phyloP scores from a whole-genome alignment of 2,329 filamentous ascomycete species.

The Sphaceloma murrayae region DNA sequence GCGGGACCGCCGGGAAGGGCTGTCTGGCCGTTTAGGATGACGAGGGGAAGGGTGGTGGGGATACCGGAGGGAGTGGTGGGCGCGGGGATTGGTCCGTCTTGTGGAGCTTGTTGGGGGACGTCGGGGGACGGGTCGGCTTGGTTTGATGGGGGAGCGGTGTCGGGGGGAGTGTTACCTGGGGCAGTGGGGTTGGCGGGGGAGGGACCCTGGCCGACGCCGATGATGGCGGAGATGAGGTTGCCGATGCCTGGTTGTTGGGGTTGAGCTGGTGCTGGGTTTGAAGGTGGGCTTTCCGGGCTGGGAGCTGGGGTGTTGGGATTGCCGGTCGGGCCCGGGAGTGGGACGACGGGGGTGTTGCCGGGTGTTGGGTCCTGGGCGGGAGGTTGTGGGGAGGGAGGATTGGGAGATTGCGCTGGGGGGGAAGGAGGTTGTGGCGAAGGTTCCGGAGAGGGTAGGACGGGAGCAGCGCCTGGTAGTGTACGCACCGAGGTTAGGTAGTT shows the following conservation, averaged over 20 bases:
- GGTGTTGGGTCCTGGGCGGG: not conserved
- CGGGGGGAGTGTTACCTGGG: not conserved
- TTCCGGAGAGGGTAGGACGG: not conserved
- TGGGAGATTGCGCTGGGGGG: not conserved
- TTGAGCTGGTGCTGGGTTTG: not conserved
- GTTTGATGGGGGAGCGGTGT: no score
- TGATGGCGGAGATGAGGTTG: conserved; percentile 9
- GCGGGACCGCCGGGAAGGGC: conserved; percentile 2
- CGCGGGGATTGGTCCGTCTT: not conserved
- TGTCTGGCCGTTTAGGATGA: conserved; percentile 2
- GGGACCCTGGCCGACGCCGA: conserved; percentile 4
- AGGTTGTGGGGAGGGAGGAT: not conserved
- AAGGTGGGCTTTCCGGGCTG: not conserved
- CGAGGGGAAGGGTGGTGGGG: conserved; percentile 1
- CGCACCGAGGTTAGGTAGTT: conserved; percentile 3
- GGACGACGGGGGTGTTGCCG: conserved; percentile 4
- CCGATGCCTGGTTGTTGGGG: conserved; percentile 9
- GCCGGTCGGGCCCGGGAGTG: not conserved
- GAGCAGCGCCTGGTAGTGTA: conserved; percentile 6
- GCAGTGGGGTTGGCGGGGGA: not conserved
- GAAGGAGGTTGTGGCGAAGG: not conserved
- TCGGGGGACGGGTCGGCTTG: no score
- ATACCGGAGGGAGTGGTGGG: not conserved
- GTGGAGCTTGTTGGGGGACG: no score
- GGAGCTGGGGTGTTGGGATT: not conserved